Base-by-base conservation (phyloP, 2,329 filamentous ascomycete genomes). In the Pseudogymnoascus sp. region DNA sequence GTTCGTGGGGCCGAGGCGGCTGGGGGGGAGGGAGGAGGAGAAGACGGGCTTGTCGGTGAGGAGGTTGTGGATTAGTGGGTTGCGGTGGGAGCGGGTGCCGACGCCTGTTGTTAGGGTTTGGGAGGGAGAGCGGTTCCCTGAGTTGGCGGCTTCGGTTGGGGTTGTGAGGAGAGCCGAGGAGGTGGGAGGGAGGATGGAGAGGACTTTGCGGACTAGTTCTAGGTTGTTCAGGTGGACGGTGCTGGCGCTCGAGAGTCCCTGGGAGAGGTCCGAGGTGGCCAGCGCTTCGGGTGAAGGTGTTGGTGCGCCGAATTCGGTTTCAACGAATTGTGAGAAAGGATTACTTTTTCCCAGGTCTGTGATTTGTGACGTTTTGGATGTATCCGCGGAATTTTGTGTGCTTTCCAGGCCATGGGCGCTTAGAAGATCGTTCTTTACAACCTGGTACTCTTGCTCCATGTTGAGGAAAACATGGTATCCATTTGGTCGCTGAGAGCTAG, bases 21-120 rank as follows among this genome's bases (percentile, higher is more conserved):
- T 84, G 5, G 86, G 81, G 0, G 94, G 94, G 0, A 99, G 79
- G 0, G 94, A 99, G 1, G 94, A 94, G 1, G 94, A 97, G 67
- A 92, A 89, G 12, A 92, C 84, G 0, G 94, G 93, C 70, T 96
- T 95, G 75, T 99, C 94, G 1, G 94, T 99, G 8, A 99, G 82
- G 1, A 99, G 84, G 69, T 97, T 97, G 75, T 99, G 92, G 52
- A 99, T 94, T 1, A 99, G 79, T 0, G 92, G 92, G 69, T 99
- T 99, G 61, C 69, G 64, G 63, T 85, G 82, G 74, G 82, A 77
- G 73, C 82, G 79, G 61, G 82, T 85, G 63, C 78, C 78, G 63
- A 85, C 79, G 59, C 69, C 68, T 23, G 67, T 65, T 60, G 69
- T 69, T 12, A 72, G 69, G 6, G 30, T 8, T 28, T 69, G 65